A percentile compares a stretch with the other conserved stretches of the same genome.
phyloP scores from a whole-genome alignment of 1,284 basidiomycete species.

The Ceratobasidium sp. region DNA sequence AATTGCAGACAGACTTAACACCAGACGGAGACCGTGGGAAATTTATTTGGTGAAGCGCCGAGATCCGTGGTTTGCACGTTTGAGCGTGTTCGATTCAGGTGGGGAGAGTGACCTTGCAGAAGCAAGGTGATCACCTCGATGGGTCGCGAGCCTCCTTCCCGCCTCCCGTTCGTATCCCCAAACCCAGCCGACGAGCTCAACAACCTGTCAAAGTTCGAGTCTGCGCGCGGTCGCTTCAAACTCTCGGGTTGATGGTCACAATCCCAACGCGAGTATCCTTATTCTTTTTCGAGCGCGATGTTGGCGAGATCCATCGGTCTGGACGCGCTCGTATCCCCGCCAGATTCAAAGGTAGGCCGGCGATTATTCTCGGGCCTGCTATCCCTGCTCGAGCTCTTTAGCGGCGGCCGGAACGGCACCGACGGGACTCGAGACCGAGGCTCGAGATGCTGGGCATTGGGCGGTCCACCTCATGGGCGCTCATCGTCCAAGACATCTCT shows the following conservation, averaged over 20 bases:
- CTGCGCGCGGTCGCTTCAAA: conserved; percentile 34
- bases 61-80: no score
- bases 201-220: conserved; percentile 17
- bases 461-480: conserved; percentile 19
- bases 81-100: no score
- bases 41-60: no score
- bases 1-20: no score
- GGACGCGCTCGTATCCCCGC: neutral
- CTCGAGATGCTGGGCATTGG: neutral
- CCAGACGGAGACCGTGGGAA: no score
- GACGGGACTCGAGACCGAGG: neutral
- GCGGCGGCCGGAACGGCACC: conserved; percentile 18
- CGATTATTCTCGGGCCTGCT: neutral
- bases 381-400: conserved; percentile 15
- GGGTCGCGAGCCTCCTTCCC: conserved; percentile 2
- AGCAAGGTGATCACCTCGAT: conserved; percentile 26
- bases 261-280: conserved; percentile 17
- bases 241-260: neutral
- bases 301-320: conserved; percentile 39
- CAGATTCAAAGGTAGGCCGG: neutral
- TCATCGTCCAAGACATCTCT: conserved; percentile 19
- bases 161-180: conserved; percentile 1
- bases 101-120: no score
- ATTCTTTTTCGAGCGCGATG: conserved; percentile 30
- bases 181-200: conserved; percentile 9